Base-by-base conservation (phyloP, 2,329 filamentous ascomycete species). In the Xylariaceae sp. region DNA sequence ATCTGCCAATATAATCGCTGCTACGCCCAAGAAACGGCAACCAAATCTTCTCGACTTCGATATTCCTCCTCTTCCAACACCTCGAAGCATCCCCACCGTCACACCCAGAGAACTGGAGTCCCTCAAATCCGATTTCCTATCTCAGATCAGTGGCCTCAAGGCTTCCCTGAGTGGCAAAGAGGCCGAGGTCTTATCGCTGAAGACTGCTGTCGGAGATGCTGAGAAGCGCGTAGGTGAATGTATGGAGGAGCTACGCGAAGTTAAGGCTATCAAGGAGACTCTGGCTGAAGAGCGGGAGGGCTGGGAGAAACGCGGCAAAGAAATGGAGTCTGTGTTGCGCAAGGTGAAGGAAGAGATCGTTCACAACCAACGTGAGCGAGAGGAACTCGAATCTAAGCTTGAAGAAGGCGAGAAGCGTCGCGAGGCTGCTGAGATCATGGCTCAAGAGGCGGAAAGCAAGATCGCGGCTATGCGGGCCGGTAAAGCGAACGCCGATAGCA, bases 141-240 rank as follows among this genome's bases (percentile, higher is more conserved):
- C 93, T 0, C 91, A 98, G 71, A 96, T 99, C 58, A 96, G 92
- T 61, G 92, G 90, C n/a, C 84, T 99, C 16, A 95, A 91, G 70
- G 95, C 95, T 3, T 94, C 91, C 8, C 80, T 99, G 8, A 93
- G 88, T 67, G 95, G 95, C 45, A 96, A 95, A 69, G 94, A 98
- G 72, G 94, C 94, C 5, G 93, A 98, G 73, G 91, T 95, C 31
- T 82, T 87, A 47, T 94, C 90, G 29, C 82, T 98, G 56, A 96
- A 96, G 73, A 87, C 89, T 39, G 92, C 95, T 0, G 87, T 98
- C 26, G 86, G 86, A 5, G 93, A 98, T 74, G 94, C 95, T 0
- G 95, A 99, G 78, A 90, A 92, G 71, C 88, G 94, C 19, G 93
- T 96, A 17, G 94, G 92, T 26, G 89, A 95, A 76, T 90, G 89